Evolutionary conservation across 1,139 yeast species (phyloP).

Genomic region (Pneumocystis carinii): DNA sequence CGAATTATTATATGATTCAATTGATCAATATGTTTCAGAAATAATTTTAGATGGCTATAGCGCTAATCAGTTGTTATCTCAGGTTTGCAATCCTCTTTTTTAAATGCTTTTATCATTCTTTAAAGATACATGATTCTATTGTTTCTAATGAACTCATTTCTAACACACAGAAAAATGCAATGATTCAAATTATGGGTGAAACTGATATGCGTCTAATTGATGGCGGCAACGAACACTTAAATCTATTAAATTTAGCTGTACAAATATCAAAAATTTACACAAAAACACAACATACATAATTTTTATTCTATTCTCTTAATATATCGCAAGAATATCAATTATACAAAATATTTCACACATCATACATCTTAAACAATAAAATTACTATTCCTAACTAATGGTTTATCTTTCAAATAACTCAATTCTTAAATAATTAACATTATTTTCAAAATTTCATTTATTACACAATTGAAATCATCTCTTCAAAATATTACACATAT

Average conservation of each 20-base stretch:
- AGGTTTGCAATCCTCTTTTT: conserved; percentile 20
- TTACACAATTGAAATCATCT: too few relatives aligned
- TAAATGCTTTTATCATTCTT: background rate
- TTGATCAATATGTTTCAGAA: conserved; percentile 38
- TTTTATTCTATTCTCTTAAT: background rate
- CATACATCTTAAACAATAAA: background rate
- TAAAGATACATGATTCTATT: conserved; percentile 49
- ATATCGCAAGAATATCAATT: background rate
- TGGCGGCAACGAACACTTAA: conserved; percentile 87
- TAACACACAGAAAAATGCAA: conserved; percentile 44
- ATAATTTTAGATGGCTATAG: conserved; percentile 71
- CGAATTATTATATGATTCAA: conserved; percentile 12
- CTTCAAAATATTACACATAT: too few relatives aligned
- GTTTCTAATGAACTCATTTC: conserved; percentile 42
- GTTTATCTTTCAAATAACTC: too few relatives aligned
- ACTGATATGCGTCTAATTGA: conserved; percentile 61
- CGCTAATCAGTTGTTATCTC: conserved; percentile 63
- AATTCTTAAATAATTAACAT: too few relatives aligned
- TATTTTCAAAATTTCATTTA: too few relatives aligned
- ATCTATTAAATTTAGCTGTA: conserved; percentile 44
- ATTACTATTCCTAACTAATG: too few relatives aligned
- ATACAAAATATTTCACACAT: background rate
- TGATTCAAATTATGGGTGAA: conserved; percentile 53
- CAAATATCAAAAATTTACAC: background rate
- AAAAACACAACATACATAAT: background rate